These are phyloP conservation scores for Candolleomyces eurysporus DNA, from an alignment of 768 basidiomycete genomes.

Conservation along the genomic window DNA sequence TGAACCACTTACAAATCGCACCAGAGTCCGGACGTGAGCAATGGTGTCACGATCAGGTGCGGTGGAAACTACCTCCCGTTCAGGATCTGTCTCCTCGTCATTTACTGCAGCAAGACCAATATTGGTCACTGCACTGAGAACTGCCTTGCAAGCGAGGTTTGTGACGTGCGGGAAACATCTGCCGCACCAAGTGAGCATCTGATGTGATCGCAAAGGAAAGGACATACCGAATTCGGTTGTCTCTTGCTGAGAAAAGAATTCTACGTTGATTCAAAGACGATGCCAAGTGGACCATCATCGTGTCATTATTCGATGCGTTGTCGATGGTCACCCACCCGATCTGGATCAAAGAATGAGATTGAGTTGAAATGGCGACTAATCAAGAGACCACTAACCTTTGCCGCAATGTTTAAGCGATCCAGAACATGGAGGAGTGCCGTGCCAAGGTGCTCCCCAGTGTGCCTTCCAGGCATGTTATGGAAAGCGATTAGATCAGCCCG, in stretches of 20 bases:
- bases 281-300: slow-evolving; percentile 11
- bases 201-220: too few relatives aligned
- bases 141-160: slow-evolving; percentile 11
- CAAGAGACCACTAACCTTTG: not conserved
- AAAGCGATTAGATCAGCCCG: slow-evolving; percentile 28
- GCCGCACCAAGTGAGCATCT: too few relatives aligned
- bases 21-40: not conserved
- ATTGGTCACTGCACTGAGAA: slow-evolving; percentile 12
- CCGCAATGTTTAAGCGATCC: not conserved
- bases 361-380: not conserved
- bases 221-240: slow-evolving; percentile 15
- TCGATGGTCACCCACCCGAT: slow-evolving; percentile 18
- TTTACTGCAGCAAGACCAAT: not conserved
- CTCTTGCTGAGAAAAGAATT: slow-evolving; percentile 9
- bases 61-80: not conserved
- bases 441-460: slow-evolving; percentile 27
- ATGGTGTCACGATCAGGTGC: slow-evolving; percentile 4
- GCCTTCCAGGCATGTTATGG: slow-evolving; percentile 24
- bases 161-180: not conserved
- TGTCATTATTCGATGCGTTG: slow-evolving; percentile 19
- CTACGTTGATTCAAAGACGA: not conserved
- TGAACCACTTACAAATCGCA: not conserved
- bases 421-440: slow-evolving; percentile 16
- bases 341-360: slow-evolving; percentile 3
- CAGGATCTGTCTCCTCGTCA: not conserved